Evolutionary conservation across 768 basidiomycete species (phyloP).

Genomic region (Tylopilus vinaceipallidus): DNA sequence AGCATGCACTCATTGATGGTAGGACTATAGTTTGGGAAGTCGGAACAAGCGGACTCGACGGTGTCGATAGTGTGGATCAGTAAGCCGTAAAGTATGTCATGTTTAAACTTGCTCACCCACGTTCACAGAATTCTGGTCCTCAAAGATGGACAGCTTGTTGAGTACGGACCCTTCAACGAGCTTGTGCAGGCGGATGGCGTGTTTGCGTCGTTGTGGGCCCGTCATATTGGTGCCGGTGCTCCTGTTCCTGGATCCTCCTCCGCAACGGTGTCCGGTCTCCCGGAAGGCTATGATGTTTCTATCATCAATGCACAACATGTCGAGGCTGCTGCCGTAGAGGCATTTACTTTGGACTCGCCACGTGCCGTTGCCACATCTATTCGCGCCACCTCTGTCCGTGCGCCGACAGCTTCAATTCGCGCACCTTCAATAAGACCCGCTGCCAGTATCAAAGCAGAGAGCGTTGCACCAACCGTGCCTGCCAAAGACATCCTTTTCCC

Average conservation of each 20-base stretch:
- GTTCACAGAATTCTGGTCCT: conserved; percentile 78
- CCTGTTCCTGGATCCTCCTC: conserved; percentile 35
- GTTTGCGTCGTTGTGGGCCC: conserved; percentile 88
- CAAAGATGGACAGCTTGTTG: conserved; percentile 85
- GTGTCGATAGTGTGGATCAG: conserved; percentile 61
- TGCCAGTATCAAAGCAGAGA: conserved; percentile 20
- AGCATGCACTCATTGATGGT: conserved; percentile 12
- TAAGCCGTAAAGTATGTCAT: conserved; percentile 33
- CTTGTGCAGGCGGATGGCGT: conserved; percentile 67
- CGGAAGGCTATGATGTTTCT: conserved; percentile 27
- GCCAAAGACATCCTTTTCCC: conserved; percentile 26
- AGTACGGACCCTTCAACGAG: conserved; percentile 78
- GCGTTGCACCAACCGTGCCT: conserved; percentile 29
- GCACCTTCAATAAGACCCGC: conserved; percentile 24
- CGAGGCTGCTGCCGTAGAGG: conserved; percentile 14
- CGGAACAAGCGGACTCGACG: conserved; percentile 27
- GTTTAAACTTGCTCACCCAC: neutral
- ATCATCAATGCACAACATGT: conserved; percentile 17
- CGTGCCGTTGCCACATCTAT: conserved; percentile 15
- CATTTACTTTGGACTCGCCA: conserved; percentile 15
- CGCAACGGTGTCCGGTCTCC: conserved; percentile 23
- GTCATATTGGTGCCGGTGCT: conserved; percentile 65
- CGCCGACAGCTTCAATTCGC: conserved; percentile 16
- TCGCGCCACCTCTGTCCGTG: conserved; percentile 15
- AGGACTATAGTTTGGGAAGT: conserved; percentile 32